Conservation (phyloP, 2,329 filamentous ascomycete species). For the Metarhizium album region DNA sequence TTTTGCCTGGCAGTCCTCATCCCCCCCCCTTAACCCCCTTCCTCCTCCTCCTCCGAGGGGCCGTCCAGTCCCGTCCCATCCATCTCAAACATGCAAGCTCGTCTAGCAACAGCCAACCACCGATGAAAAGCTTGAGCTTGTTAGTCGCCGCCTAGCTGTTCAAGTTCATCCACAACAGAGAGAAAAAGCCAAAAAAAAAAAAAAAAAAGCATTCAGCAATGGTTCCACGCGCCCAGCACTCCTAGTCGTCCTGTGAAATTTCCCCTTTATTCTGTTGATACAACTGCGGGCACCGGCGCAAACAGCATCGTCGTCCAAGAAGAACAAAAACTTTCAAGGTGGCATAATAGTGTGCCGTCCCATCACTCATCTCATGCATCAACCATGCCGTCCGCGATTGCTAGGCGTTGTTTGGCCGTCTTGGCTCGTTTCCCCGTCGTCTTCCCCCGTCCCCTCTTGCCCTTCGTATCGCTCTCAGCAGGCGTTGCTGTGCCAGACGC, state of each 20-base stretch:
- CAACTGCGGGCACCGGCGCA: neutral
- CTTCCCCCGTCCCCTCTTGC: conserved; percentile 48
- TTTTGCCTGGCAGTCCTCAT: conserved; percentile 5
- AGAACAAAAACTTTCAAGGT: neutral
- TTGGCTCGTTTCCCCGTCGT: conserved; percentile 43
- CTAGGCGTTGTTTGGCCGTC: conserved; percentile 57
- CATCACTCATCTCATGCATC: conserved; percentile 15
- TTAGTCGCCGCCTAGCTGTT: neutral
- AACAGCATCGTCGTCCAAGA: neutral
- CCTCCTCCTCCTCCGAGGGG: neutral
- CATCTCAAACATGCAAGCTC: neutral
- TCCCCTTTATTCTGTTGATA: conserved; percentile 4
- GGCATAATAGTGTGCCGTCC: neutral
- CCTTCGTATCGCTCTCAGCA: conserved; percentile 43
- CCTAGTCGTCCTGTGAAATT: conserved; percentile 1
- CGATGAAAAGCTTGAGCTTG: neutral
- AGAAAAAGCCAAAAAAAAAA: neutral
- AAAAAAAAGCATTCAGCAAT: neutral
- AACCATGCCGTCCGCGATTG: conserved; percentile 51
- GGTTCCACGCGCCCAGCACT: conserved; percentile 1
- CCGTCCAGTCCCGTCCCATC: neutral
- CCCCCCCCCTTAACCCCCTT: too few species aligned
- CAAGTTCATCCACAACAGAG: neutral
- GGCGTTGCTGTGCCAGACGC: conserved; percentile 76
- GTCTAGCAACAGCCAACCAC: neutral